Evolutionary conservation across 2,329 filamentous ascomycete genomes (phyloP).

Genomic region (Colletotrichum sp.): DNA sequence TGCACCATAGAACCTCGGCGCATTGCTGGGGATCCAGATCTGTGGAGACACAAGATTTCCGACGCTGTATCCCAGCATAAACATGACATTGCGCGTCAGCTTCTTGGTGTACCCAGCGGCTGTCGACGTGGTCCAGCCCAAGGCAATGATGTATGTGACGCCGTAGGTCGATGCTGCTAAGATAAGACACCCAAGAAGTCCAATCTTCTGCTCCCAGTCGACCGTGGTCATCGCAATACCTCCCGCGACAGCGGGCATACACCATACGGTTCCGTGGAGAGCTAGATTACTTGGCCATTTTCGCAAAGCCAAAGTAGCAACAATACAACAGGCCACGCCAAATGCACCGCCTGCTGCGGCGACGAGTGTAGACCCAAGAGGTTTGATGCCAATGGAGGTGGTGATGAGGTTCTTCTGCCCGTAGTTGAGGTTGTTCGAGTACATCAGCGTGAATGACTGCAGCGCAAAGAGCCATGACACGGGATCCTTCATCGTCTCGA

Average conservation of each 20-base stretch:
- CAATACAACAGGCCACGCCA: constrained; percentile 33
- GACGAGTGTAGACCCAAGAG: constrained; percentile 43
- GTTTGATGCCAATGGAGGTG: constrained; percentile 36
- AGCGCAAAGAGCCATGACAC: constrained; percentile 35
- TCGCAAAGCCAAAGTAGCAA: constrained; percentile 33
- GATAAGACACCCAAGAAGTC: constrained; percentile 33
- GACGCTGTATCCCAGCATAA: constrained; percentile 40
- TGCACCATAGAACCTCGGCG: constrained; percentile 35
- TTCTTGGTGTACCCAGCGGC: constrained; percentile 47
- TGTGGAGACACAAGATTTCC: constrained; percentile 42
- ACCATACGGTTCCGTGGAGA: constrained; percentile 33
- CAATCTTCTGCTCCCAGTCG: constrained; percentile 31
- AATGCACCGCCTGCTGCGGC: constrained; percentile 40
- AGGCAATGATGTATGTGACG: constrained; percentile 38
- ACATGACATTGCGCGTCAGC: constrained; percentile 43
- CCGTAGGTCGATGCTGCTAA: constrained; percentile 34
- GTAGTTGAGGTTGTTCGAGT: constrained; percentile 43
- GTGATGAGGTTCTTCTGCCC: constrained; percentile 43
- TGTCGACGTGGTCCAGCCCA: constrained; percentile 42
- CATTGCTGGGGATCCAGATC: constrained; percentile 32
- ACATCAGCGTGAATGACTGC: constrained; percentile 36
- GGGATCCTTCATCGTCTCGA: constrained; percentile 31
- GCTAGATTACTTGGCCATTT: constrained; percentile 35
- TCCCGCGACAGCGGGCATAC: constrained; percentile 30
- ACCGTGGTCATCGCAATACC: constrained; percentile 35